Percentiles rank a stretch among this genome's conserved stretches.
phyloP scores from a whole-genome alignment of 768 basidiomycete species.

The Boletus tylopilopsis region DNA sequence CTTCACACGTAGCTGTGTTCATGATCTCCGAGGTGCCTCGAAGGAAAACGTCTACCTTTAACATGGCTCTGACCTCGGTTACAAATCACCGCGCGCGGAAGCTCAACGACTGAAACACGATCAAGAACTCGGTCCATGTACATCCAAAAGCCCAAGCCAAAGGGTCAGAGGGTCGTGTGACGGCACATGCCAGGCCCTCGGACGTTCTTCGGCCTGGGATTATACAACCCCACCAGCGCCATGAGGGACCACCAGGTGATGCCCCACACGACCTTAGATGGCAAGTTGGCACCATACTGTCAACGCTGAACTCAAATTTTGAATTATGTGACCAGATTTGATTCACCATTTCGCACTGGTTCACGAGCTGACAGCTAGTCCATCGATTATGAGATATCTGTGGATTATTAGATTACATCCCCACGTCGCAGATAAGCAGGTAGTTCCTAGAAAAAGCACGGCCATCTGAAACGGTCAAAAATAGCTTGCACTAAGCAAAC shows the following conservation, averaged over 20 bases:
- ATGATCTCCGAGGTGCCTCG: background rate
- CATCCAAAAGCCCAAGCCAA: slow-evolving; percentile 1
- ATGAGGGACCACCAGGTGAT: background rate
- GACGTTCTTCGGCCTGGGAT: background rate
- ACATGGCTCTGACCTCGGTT: background rate
- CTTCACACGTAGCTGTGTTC: background rate
- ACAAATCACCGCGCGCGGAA: background rate
- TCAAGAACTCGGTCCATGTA: background rate
- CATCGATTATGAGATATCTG: slow-evolving; percentile 10
- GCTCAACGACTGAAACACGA: background rate
- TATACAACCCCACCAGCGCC: background rate
- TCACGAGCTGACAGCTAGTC: slow-evolving; percentile 3
- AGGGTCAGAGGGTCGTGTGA: slow-evolving; percentile 20
- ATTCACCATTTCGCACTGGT: slow-evolving; percentile 4
- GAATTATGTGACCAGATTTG: background rate
- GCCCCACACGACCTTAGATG: slow-evolving; percentile 4
- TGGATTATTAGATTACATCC: slow-evolving; percentile 12
- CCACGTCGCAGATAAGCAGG: slow-evolving; percentile 22
- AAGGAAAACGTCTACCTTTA: background rate
- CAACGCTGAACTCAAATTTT: slow-evolving; percentile 6
- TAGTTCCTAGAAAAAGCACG: slow-evolving; percentile 2
- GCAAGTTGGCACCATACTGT: slow-evolving; percentile 10
- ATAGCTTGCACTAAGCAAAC: slow-evolving; percentile 12
- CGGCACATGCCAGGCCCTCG: background rate
- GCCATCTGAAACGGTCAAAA: slow-evolving; percentile 17